A percentile compares a stretch with the other conserved stretches of the same genome.
Evolutionary conservation across 2,329 filamentous ascomycete genomes (phyloP).

Genomic region (Eutypella sp.): DNA sequence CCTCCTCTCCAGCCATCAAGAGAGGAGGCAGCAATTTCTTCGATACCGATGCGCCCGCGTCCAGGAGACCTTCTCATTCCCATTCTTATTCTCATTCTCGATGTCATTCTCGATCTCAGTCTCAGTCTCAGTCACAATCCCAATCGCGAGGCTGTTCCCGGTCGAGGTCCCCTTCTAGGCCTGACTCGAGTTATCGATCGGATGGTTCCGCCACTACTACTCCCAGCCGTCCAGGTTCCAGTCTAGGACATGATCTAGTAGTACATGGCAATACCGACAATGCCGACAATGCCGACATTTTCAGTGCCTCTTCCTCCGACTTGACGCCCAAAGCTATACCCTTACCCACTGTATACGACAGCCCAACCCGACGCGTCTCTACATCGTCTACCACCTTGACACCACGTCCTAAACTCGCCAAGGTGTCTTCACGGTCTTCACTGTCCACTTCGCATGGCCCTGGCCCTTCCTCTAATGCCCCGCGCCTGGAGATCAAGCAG

Average conservation of each 20-base stretch:
- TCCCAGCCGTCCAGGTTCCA: conserved; percentile 51
- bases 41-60: conserved; percentile 54
- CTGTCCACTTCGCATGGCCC: conserved; percentile 21
- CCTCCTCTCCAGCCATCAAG: conserved; percentile 68
- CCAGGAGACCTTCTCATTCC: too few relatives aligned
- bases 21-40: conserved; percentile 70
- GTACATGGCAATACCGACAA: too few relatives aligned
- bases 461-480: conserved; percentile 21
- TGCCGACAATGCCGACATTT: conserved; percentile 38
- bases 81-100: conserved; percentile 39
- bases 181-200: conserved; percentile 56
- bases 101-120: too few relatives aligned
- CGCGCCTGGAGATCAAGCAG: conserved; percentile 39
- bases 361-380: conserved; percentile 33
- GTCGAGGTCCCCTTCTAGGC: conserved; percentile 51
- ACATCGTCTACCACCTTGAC: conserved; percentile 19
- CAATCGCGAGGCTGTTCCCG: conserved; percentile 39
- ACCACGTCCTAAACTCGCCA: conserved; percentile 19
- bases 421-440: conserved; percentile 30
- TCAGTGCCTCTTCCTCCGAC: conserved; percentile 39
- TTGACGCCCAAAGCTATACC: conserved; percentile 38
- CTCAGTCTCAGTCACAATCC: conserved; percentile 21
- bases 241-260: conserved; percentile 43
- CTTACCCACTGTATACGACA: conserved; percentile 38
- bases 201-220: conserved; percentile 52